Evolutionary conservation across 768 basidiomycete genomes (phyloP).

Genomic region (Kwoniella europaea): DNA sequence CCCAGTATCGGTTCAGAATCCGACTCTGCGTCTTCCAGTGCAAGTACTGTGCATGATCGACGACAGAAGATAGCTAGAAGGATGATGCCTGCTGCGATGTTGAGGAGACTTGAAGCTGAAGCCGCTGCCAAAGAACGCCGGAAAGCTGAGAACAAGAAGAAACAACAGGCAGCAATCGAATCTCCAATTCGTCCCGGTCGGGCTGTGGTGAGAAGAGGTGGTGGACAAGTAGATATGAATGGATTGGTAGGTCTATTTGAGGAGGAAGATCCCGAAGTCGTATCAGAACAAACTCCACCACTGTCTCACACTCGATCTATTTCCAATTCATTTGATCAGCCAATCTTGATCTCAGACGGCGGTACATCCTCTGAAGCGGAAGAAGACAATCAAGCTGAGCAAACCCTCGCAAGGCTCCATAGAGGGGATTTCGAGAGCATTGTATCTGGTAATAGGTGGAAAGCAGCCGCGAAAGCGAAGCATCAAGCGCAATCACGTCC

Average conservation of each 20-base stretch:
- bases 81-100: constrained; percentile 67
- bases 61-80: constrained; percentile 47
- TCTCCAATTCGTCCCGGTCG: constrained; percentile 45
- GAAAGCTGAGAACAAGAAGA: constrained; percentile 29
- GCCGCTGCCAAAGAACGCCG: constrained; percentile 32
- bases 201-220: constrained; percentile 62
- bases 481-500: not conserved
- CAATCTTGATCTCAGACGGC: constrained; percentile 33
- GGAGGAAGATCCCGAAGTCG: constrained; percentile 20
- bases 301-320: not conserved
- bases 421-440: constrained; percentile 51
- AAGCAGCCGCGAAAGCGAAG: not conserved
- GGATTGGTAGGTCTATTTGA: constrained; percentile 31
- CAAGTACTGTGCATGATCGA: constrained; percentile 19
- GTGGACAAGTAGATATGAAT: constrained; percentile 28
- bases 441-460: constrained; percentile 24
- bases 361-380: constrained; percentile 34
- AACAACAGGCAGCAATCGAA: constrained; percentile 58
- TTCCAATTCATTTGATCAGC: constrained; percentile 19
- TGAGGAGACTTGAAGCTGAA: constrained; percentile 57
- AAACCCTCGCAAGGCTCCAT: constrained; percentile 42
- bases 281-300: not conserved
- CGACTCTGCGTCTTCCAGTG: constrained; percentile 12
- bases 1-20: not conserved
- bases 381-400: constrained; percentile 41